Evolutionary conservation across 2,329 filamentous ascomycete species (phyloP), one percentile per base, ranked within the genome.

Genomic region (Macrophomina tecta): DNA sequence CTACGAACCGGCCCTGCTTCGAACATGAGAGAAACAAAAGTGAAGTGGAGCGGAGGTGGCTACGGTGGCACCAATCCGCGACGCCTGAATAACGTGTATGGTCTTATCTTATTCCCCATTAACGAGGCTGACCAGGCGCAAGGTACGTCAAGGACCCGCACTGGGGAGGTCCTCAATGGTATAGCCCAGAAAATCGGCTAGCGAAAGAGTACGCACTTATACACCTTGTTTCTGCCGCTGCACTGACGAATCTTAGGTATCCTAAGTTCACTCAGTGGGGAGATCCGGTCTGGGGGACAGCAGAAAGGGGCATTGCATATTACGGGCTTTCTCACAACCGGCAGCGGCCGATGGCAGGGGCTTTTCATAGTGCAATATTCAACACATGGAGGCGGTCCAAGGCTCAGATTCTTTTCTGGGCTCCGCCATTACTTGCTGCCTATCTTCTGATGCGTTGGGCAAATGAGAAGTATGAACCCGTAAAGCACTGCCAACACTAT

Each of bases 361-460:
- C 90, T 68, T 81, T 86, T 70, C 83, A 94, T 80, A 91, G 90
- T 72, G 94, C 94, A 76, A 82, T 98, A 84, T 98, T 98, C 90
- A 99, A 99, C 88, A 90, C 89, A 74, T 96, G 91, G 87, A 90
- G 95, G 80, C 89, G 95, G 76, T 91, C 90, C 82, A 90, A 89
- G 79, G 81, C 86, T 73, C 95, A 98, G 85, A 88, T 97, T 73
- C 89, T 98, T 73, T 99, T 94, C 87, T 89, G 94, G 81, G 86
- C 89, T 30, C 91, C 95, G 68, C 91, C 94, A 45, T 82, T 97
- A 73, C 74, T 95, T 70, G 81, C 85, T 72, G 93, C 87, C 72
- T 99, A 98, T 84, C 88, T 89, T 77, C 78, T 88, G 72, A 91
- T 98, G 90, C 83, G 91, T 78, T 99, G 95, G 95, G 94, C 94